phyloP scores from a whole-genome alignment of 2,329 filamentous ascomycete species.

The Hymenotorrendiella dingleyae region DNA sequence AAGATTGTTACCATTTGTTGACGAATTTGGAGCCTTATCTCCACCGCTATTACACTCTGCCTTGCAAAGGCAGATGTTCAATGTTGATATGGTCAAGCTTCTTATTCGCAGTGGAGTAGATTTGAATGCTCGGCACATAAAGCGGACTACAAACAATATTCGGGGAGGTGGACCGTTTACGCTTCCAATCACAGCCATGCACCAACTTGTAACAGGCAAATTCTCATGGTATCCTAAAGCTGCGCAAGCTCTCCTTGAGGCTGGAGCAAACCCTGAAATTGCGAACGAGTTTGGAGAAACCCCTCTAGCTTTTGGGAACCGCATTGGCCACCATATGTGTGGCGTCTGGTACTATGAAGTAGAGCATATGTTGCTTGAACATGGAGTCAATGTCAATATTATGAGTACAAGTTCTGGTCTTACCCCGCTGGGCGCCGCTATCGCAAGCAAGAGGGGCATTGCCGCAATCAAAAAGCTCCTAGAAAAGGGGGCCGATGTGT shows the following conservation, averaged over 20 bases:
- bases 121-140: neutral
- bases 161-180: too few species aligned
- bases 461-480: conserved; percentile 1
- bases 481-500: neutral
- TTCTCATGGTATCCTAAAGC: too few species aligned
- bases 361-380: neutral
- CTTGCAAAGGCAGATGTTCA: neutral
- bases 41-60: conserved; percentile 6
- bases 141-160: too few species aligned
- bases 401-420: conserved; percentile 2
- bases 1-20: neutral
- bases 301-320: too few species aligned
- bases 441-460: neutral
- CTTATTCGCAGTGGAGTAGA: conserved; percentile 3
- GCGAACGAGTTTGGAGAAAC: too few species aligned
- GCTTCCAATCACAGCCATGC: too few species aligned
- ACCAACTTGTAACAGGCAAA: too few species aligned
- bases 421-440: conserved; percentile 5
- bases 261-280: too few species aligned
- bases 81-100: conserved; percentile 5
- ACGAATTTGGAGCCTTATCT: conserved; percentile 4
- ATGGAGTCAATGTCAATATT: conserved; percentile 7
- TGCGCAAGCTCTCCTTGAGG: too few species aligned
- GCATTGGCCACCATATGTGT: too few species aligned
- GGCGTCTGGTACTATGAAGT: neutral